Evolutionary conservation across 768 basidiomycete species (phyloP).

Genomic region (Pulveroboletus sp.): DNA sequence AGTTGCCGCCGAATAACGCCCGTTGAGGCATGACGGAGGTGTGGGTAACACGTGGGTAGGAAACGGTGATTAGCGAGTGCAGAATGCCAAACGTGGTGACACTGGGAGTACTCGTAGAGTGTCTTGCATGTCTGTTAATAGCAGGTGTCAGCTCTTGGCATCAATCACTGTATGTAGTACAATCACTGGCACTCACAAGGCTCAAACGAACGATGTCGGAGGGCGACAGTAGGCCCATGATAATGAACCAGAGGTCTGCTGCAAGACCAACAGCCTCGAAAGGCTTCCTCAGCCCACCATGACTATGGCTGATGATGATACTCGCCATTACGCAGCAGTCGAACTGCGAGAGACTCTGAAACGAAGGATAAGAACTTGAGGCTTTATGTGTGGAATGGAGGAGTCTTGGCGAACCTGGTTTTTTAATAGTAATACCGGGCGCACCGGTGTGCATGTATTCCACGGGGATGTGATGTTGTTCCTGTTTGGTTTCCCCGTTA

Average conservation of each 20-base stretch:
- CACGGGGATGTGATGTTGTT: slow-evolving; percentile 3
- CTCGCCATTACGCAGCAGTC: slow-evolving; percentile 1
- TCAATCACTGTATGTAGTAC: too few relatives aligned
- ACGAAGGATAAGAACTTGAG: neutral
- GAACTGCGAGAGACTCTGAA: neutral
- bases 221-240: slow-evolving; percentile 28
- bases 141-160: neutral
- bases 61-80: slow-evolving; percentile 25
- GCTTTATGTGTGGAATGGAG: neutral
- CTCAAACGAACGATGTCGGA: slow-evolving; percentile 24
- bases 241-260: slow-evolving; percentile 28
- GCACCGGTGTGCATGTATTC: neutral
- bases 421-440: neutral
- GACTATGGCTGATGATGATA: neutral
- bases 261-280: slow-evolving; percentile 13
- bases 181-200: slow-evolving; percentile 27
- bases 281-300: neutral
- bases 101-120: slow-evolving; percentile 23
- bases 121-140: slow-evolving; percentile 23
- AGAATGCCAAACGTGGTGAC: slow-evolving; percentile 24
- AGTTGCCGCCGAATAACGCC: slow-evolving; percentile 24
- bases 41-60: slow-evolving; percentile 22
- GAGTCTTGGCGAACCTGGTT: slow-evolving; percentile 3
- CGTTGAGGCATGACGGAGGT: slow-evolving; percentile 20
- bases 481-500: neutral